phyloP scores from a whole-genome alignment of 768 basidiomycete species.

The Tephrocybe rancida region DNA sequence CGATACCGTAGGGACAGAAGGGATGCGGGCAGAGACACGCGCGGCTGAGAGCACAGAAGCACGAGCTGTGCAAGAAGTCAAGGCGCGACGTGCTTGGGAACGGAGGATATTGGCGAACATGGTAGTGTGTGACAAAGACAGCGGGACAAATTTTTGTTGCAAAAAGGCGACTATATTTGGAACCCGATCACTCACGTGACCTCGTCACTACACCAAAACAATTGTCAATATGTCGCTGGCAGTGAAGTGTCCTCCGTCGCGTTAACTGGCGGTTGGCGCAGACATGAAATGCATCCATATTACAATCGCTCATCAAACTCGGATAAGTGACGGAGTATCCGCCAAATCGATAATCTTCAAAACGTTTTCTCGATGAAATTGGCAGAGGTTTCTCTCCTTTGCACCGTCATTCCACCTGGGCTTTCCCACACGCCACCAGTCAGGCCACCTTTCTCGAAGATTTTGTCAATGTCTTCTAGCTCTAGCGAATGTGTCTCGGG shows the following conservation, averaged over 20 bases:
- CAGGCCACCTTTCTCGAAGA: slow-evolving; percentile 42
- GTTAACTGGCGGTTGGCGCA: no score
- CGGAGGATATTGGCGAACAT: slow-evolving; percentile 42
- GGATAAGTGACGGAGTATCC: no score
- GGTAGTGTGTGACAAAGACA: slow-evolving; percentile 13
- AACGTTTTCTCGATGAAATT: not conserved
- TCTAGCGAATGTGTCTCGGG: slow-evolving; percentile 39
- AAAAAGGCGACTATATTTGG: slow-evolving; percentile 15
- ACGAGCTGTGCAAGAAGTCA: slow-evolving; percentile 25
- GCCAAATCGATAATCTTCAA: no score
- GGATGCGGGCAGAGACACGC: not conserved
- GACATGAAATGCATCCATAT: no score
- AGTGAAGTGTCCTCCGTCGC: no score
- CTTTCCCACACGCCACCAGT: slow-evolving; percentile 43
- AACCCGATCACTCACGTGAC: slow-evolving; percentile 1
- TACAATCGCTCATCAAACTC: no score
- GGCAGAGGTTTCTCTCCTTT: slow-evolving; percentile 9
- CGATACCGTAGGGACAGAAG: slow-evolving; percentile 1
- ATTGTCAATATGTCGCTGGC: no score
- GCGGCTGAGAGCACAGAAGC: slow-evolving; percentile 3
- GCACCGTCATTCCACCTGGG: slow-evolving; percentile 33
- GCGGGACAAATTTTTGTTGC: not conserved
- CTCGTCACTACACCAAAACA: not conserved
- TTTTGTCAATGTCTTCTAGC: slow-evolving; percentile 40
- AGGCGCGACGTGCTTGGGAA: slow-evolving; percentile 34